Conservation (phyloP, 371 early-diverging fungal genomes). For the Apophysomyces elegans region DNA sequence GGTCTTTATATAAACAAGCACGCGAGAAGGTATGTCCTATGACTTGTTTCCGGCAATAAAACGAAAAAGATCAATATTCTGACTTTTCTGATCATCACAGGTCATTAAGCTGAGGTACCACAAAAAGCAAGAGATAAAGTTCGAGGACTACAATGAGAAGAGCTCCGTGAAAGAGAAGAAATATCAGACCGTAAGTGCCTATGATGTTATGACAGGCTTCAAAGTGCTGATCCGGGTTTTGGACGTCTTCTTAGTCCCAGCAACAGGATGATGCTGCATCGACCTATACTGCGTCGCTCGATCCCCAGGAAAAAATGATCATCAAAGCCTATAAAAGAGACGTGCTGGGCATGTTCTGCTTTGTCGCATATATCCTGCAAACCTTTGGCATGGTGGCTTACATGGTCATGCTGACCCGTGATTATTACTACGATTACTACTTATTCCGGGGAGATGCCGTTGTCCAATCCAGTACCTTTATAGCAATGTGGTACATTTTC, state of each 20-base stretch:
- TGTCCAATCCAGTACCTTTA: slow-evolving; percentile 49
- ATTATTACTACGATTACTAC: slow-evolving; percentile 43
- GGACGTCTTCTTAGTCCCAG: slow-evolving; percentile 1
- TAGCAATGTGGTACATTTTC: slow-evolving; percentile 69
- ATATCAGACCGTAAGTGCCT: not conserved
- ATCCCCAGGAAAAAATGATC: slow-evolving; percentile 35
- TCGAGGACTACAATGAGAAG: not conserved
- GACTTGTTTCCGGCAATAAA: not conserved
- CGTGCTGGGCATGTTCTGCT: slow-evolving; percentile 30
- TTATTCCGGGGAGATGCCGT: slow-evolving; percentile 37
- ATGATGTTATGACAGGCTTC: too few species aligned
- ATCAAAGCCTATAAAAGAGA: slow-evolving; percentile 49
- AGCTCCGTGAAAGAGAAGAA: slow-evolving; percentile 2
- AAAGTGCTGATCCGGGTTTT: not conserved
- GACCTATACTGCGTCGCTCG: slow-evolving; percentile 17
- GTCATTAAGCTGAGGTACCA: not conserved
- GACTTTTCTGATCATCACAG: not conserved
- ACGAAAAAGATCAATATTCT: not conserved
- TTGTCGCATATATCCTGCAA: slow-evolving; percentile 32
- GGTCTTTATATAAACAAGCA: slow-evolving; percentile 62
- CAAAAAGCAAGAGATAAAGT: not conserved
- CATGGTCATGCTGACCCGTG: slow-evolving; percentile 41
- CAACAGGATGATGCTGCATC: slow-evolving; percentile 15
- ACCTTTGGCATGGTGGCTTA: slow-evolving; percentile 46
- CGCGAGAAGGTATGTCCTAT: slow-evolving; percentile 30